phyloP scores from a whole-genome alignment of 192 early-diverging fungal species.

The Jimgerdemannia lactiflua region DNA sequence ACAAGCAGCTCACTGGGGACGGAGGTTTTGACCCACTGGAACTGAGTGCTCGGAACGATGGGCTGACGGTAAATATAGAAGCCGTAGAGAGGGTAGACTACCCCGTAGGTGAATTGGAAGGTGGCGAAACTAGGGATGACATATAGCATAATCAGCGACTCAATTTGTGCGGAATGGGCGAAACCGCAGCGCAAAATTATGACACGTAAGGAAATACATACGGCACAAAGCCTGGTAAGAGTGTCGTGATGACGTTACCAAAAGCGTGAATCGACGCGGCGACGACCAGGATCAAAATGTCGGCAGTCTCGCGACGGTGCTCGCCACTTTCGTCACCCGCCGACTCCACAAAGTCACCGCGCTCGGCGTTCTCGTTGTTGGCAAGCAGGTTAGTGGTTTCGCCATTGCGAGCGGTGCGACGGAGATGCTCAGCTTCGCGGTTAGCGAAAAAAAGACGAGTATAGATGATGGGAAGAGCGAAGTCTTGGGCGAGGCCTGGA shows the following conservation, averaged over 20 bases:
- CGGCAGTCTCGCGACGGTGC: constrained; percentile 3
- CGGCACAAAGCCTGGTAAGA: constrained; percentile 1
- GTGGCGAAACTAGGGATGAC: constrained; percentile 10
- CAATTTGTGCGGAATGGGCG: not conserved
- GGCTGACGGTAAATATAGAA: constrained; percentile 5
- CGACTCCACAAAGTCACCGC: constrained; percentile 7
- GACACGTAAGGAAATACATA: not conserved
- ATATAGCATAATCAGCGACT: not conserved
- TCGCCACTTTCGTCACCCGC: not conserved
- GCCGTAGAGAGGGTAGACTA: constrained; percentile 20
- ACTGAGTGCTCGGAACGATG: not conserved
- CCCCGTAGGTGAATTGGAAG: constrained; percentile 22
- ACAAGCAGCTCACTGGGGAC: too few species aligned
- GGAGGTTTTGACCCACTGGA: too few species aligned
- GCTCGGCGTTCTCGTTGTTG: not conserved
- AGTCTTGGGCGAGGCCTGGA: constrained; percentile 17
- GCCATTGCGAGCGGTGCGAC: not conserved
- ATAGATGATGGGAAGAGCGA: constrained; percentile 13
- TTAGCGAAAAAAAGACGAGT: constrained; percentile 22
- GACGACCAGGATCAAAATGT: constrained; percentile 1
- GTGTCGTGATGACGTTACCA: not conserved
- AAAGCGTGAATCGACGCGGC: not conserved
- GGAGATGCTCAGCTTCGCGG: not conserved
- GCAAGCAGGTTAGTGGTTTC: not conserved
- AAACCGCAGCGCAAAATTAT: constrained; percentile 4